Base-by-base conservation (phyloP, 1,139 yeast species). In the Taphrina betulina region DNA sequence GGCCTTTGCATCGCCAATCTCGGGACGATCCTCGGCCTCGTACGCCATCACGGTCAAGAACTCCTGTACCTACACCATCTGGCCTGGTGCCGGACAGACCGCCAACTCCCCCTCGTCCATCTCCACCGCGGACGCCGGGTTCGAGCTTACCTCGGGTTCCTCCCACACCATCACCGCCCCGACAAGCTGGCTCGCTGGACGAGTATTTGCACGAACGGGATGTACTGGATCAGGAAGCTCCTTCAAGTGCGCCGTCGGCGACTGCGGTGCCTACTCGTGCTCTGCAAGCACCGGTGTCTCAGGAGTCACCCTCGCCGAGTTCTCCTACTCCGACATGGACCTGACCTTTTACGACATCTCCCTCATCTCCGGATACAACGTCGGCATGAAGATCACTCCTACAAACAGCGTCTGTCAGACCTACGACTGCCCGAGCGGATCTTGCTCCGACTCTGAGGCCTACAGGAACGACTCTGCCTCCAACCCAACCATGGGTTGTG, bases 221-320 rank as follows among this genome's bases (percentile, higher is more conserved):
- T 50, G 54, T 41, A 19, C 26, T 38, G 33, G 40, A 8, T 26
- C 35, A 17, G 54, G 54, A 23, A 16, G 19, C n/a, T 23, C 23
- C 45, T 50, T 41, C 22, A 31, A 31, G 41, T 50, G 54, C 26
- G 45, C 45, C n/a, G 41, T 33, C 37, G 54, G 54, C 33, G 54
- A 50, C 54, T 50, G 54, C 37, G 54, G 54, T 34, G 38, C 34
- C 16, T 34, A 23, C 41, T 26, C 28, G 17, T 50, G 54, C n/a
- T 38, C 29, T 17, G 19, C 16, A 38, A 40, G 24, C 26, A 50
- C 54, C 26, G 54, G 54, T 16, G 40, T 50, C 19, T 20, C 31
- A 10, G 54, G 54, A 12, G 54, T 50, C 46, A 50, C 54, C 17
- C 54, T 50, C 12, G 54, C 54, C 35, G 54, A 50, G 54, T 50